Base-by-base conservation (phyloP, 2,329 filamentous ascomycete species). In the Parafenestella ontariensis region DNA sequence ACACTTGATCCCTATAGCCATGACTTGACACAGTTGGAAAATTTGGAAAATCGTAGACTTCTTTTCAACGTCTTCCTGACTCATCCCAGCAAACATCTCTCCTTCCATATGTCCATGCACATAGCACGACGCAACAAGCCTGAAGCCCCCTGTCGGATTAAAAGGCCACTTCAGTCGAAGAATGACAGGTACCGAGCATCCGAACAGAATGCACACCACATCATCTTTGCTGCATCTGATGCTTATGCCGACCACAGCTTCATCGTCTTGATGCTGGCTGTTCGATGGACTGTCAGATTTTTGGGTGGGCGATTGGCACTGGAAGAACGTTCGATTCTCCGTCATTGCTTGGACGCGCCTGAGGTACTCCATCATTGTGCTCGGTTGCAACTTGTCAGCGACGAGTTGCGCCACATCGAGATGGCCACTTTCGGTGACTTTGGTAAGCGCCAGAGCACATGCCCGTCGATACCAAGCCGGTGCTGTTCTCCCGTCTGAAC, bases 181-280 rank as follows among this genome's bases (percentile, higher is more conserved):
- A 4, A 68, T 45, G 20, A 65, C 56, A n/a, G 65, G 65, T 10
- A 68, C 59, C 18, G 49, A 56, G 39, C 65, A 68, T 3, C 65
- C 64, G 23, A 55, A 46, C 5, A 68, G 48, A 26, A 68, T 64
- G 43, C 64, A 68, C 3, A 66, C 21, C 15, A 37, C 46, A 37
- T 64, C 59, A 18, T 49, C 61, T n/a, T 50, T 17, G 15, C 34
- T 46, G 18, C 52, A 20, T 40, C 29, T 18, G 15, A 23, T 39
- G 20, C 37, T 36, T 29, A 62, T 24, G 9, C 51, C 49, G 15
- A 28, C 10, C 3, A 15, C 21, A 6, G 20, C 26, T 15, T 28
- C 40, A n/a, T 28, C 6, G 20, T 18, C 23, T 28, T 23, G 18
- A 26, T 18, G 21, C n/a, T n/a, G n/a, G n/a, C n/a, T n/a, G n/a